These are phyloP conservation scores for Rhododendron griersonianum DNA, from an alignment of 148 eudicot genomes.

Conservation along the genomic window DNA sequence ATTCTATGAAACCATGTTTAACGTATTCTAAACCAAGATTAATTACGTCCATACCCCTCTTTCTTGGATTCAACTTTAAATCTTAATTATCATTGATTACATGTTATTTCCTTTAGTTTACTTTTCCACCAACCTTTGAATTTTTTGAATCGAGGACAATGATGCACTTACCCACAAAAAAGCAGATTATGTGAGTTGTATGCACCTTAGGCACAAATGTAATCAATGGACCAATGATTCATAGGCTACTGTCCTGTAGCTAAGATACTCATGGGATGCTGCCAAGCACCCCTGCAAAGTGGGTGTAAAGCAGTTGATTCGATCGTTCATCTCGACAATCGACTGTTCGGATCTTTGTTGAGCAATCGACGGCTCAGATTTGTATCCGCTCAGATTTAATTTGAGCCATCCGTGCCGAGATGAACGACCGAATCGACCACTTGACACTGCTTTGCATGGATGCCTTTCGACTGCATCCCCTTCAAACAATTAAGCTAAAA, in stretches of 20 bases:
- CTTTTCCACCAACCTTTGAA: background rate
- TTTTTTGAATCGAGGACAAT: constrained; percentile 1
- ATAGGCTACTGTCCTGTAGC: background rate
- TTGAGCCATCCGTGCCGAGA: too few relatives aligned
- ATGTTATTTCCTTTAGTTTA: background rate
- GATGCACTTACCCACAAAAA: background rate
- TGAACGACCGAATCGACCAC: too few relatives aligned
- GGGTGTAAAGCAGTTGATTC: too few relatives aligned
- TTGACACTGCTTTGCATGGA: too few relatives aligned
- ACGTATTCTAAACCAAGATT: background rate
- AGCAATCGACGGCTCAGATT: too few relatives aligned
- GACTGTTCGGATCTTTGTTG: too few relatives aligned
- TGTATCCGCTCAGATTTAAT: too few relatives aligned
- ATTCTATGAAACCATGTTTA: background rate
- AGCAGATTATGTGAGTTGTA: background rate
- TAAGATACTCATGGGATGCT: background rate
- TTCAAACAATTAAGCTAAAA: background rate
- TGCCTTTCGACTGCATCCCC: too few relatives aligned
- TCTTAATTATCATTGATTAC: background rate
- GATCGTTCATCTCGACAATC: too few relatives aligned
- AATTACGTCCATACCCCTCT: background rate
- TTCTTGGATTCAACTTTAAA: background rate
- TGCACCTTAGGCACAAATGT: background rate
- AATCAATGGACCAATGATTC: background rate
- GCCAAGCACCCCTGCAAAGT: too few relatives aligned